Percentiles rank a stretch among this genome's conserved stretches.
Conservation (phyloP, 2,329 filamentous ascomycete genomes). For the Fonsecaea nubica region DNA sequence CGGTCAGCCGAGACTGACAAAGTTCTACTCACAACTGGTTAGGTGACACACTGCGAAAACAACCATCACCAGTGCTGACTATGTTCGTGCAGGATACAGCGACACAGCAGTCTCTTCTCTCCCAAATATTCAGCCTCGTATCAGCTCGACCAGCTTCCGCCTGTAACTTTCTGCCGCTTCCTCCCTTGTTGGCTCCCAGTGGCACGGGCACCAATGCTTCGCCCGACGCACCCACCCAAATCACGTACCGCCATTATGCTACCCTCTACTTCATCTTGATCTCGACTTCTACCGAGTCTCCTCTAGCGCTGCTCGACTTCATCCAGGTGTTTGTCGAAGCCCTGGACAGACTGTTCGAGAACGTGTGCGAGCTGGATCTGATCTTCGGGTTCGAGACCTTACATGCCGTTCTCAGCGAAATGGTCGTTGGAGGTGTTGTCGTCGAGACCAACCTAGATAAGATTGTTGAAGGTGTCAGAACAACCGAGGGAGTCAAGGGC, state of each 20-base stretch:
- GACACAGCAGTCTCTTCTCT: slow-evolving; percentile 94
- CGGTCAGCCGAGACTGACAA: slow-evolving; percentile 93
- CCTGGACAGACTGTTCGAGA: slow-evolving; percentile 93
- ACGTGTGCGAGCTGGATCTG: slow-evolving; percentile 96
- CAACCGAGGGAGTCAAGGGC: slow-evolving; percentile 56
- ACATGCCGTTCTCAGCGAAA: slow-evolving; percentile 65
- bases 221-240: slow-evolving; percentile 83
- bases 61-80: slow-evolving; percentile 15
- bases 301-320: slow-evolving; percentile 90
- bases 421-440: slow-evolving; percentile 44
- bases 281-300: slow-evolving; percentile 92
- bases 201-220: slow-evolving; percentile 53
- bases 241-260: slow-evolving; percentile 97
- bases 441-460: slow-evolving; percentile 60
- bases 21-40: slow-evolving; percentile 98
- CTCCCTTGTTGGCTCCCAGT: slow-evolving; percentile 65
- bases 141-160: slow-evolving; percentile 88
- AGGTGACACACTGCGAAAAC: slow-evolving; percentile 35
- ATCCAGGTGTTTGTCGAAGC: slow-evolving; percentile 99
- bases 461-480: slow-evolving; percentile 81
- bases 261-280: slow-evolving; percentile 99
- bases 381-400: slow-evolving; percentile 99
- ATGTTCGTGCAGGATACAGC: slow-evolving; percentile 76
- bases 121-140: slow-evolving; percentile 95
- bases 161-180: slow-evolving; percentile 94